Evolutionary conservation across 140 eudicot species (phyloP).

Genomic region (Stevia rebaudiana): DNA sequence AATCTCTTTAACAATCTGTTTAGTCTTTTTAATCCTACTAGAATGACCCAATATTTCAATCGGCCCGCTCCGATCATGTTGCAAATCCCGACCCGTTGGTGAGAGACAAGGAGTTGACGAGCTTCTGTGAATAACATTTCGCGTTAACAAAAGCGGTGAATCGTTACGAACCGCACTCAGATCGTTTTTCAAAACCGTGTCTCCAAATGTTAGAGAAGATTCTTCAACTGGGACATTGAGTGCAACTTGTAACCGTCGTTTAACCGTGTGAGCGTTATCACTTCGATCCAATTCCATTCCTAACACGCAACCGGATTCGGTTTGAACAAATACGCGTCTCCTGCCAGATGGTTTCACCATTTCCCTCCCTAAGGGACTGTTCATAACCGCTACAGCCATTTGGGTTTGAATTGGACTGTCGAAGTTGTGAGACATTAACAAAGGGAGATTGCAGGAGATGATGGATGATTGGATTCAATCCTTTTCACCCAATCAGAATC

Average conservation of each 20-base stretch:
- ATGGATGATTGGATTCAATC: slow-evolving; percentile 31
- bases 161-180: slow-evolving; percentile 77
- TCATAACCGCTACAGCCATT: slow-evolving; percentile 67
- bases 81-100: slow-evolving; percentile 62
- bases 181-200: slow-evolving; percentile 68
- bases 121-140: slow-evolving; percentile 66
- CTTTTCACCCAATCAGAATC: slow-evolving; percentile 44
- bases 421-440: slow-evolving; percentile 50
- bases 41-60: slow-evolving; percentile 72
- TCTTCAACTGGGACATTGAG: slow-evolving; percentile 71
- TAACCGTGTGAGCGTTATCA: slow-evolving; percentile 87
- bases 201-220: slow-evolving; percentile 75
- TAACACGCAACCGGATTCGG: slow-evolving; percentile 74
- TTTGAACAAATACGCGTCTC: slow-evolving; percentile 91
- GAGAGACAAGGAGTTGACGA: slow-evolving; percentile 87
- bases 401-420: slow-evolving; percentile 90
- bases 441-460: slow-evolving; percentile 15
- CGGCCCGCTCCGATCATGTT: slow-evolving; percentile 67
- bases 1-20: slow-evolving; percentile 62
- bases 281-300: slow-evolving; percentile 90
- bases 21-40: slow-evolving; percentile 37
- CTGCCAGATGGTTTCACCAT: slow-evolving; percentile 49
- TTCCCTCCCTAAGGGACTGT: slow-evolving; percentile 67
- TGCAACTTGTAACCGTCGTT: slow-evolving; percentile 73
- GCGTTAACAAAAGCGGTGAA: slow-evolving; percentile 65